Evolutionary conservation across 352 stramenopile genomes (phyloP).

Genomic region (Pythium scleroteichum): DNA sequence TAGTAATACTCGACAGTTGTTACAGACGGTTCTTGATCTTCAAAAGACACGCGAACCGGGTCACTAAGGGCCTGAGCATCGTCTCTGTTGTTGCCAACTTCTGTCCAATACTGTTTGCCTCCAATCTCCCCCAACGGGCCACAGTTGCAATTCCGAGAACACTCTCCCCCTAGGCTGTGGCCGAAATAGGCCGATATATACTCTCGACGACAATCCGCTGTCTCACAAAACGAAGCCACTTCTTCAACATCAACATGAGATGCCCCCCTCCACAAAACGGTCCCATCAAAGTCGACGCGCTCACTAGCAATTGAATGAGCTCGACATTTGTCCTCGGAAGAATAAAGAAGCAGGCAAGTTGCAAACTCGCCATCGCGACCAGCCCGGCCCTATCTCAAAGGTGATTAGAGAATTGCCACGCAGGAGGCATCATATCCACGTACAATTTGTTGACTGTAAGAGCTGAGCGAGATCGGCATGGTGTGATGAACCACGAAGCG

Average conservation of each 20-base stretch:
- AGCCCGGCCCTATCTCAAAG: conserved; percentile 49
- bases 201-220: conserved; percentile 48
- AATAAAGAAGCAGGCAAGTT: conserved; percentile 64
- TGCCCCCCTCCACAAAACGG: conserved; percentile 35
- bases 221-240: conserved; percentile 58
- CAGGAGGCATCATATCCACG: conserved; percentile 6
- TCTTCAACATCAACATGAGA: conserved; percentile 51
- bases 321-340: conserved; percentile 52
- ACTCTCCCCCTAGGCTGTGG: neutral
- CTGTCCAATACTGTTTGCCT: neutral
- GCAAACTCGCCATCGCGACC: conserved; percentile 59
- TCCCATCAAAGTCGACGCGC: conserved; percentile 25
- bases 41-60: too few species aligned
- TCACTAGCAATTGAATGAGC: conserved; percentile 49
- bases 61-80: too few species aligned
- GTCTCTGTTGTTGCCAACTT: neutral
- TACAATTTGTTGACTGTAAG: conserved; percentile 83
- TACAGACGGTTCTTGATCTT: neutral
- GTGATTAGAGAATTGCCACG: neutral
- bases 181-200: conserved; percentile 57
- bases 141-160: conserved; percentile 60
- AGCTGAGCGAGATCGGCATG: conserved; percentile 58
- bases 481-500: conserved; percentile 77
- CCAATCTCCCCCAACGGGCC: conserved; percentile 17
- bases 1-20: conserved; percentile 60